Conservation (phyloP, 176 grass and related monocot species). For the Chrysopogon serrulatus region DNA sequence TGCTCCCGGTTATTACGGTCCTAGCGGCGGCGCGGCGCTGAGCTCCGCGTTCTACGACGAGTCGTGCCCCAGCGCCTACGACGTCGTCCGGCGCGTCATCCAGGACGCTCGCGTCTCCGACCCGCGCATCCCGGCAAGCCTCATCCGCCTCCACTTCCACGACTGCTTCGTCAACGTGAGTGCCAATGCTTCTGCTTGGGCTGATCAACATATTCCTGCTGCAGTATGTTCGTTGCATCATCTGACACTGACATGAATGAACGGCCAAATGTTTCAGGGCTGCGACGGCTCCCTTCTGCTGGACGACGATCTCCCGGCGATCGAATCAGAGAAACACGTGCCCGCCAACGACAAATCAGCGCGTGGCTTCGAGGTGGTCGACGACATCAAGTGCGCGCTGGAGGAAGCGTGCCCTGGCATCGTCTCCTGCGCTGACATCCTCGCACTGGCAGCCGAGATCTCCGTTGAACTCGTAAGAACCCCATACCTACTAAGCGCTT, state of each 20-base stretch:
- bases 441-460: not conserved
- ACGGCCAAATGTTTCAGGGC: no score
- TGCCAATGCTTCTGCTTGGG: no score
- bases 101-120: no score
- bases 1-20: not conserved
- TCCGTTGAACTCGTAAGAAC: not conserved
- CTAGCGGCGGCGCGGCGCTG: no score
- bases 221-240: no score
- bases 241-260: no score
- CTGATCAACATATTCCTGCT: no score
- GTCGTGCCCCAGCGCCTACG: no score
- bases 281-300: not conserved
- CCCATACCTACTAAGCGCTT: no score
- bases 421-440: slow-evolving; percentile 15
- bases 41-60: no score
- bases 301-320: not conserved
- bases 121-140: slow-evolving; percentile 22
- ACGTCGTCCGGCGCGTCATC: no score
- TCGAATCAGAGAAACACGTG: slow-evolving; percentile 1
- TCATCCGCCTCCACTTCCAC: slow-evolving; percentile 29
- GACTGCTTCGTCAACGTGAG: slow-evolving; percentile 9
- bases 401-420: no score
- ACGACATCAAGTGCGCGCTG: slow-evolving; percentile 20
- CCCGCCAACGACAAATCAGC: not conserved
- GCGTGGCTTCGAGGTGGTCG: not conserved